Base-by-base conservation (phyloP, 2,329 filamentous ascomycete genomes). In the Chalaropsis thielavioides region DNA sequence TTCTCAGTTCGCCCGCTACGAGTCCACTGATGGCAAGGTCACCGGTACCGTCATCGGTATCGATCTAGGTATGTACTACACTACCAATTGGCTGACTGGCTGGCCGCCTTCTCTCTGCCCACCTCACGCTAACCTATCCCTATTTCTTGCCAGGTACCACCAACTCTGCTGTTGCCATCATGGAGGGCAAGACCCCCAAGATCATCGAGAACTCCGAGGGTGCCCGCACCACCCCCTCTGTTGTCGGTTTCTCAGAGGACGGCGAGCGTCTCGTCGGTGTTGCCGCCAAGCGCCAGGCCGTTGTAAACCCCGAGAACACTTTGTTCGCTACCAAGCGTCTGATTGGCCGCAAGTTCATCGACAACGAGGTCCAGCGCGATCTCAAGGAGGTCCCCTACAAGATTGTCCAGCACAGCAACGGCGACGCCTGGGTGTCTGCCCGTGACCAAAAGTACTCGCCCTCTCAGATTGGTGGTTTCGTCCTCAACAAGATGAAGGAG, bases 301-400 rank as follows among this genome's bases (percentile, higher is more conserved):
- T 92, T 77, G 95, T 95, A 90, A 96, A 96, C 87, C 92, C 92
- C 65, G 75, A 81, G 76, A 95, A 95, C 87, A 96, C 91, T 70
- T 90, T 95, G 80, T 96, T 96, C 82, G 92, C 96, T 75, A 90
- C 89, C 72, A 97, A 97, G 89, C 92, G 92, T 80, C 83, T 97
- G 73, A 97, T 97, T 73, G 94, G 92, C 74, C 91, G 94, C 80
- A 96, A 96, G 83, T 97, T 96, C 79, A 74, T 76, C 73, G 92
- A 97, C 73, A 71, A 87, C 70, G 92, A 96, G 80, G 92, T 97
- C 56, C 91, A 96, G 83, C 88, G 91, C 73, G 92, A 97, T 76
- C 96, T 96, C 89, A 96, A 97, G 89, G 92, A 96, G 81, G 96
- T 95, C 83, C 92, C 92, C 72, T 97, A 97, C 89, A 95, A 91